Conservation (phyloP, 1,139 yeast genomes). For the Pichia inconspicua region DNA sequence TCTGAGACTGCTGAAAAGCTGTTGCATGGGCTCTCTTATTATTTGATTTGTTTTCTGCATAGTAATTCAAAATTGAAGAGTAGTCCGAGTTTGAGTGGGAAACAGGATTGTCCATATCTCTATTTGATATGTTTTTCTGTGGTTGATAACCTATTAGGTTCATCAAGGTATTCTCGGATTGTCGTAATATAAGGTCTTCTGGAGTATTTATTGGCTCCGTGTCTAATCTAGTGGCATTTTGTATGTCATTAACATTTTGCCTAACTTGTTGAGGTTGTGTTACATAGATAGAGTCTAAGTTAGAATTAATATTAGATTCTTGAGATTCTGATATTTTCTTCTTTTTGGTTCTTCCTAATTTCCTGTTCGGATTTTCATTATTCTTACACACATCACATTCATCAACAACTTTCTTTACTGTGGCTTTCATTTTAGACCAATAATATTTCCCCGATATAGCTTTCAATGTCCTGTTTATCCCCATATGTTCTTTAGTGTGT, state of each 20-base stretch:
- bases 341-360: not conserved
- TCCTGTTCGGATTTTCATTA: slow-evolving; percentile 44
- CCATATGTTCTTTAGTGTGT: slow-evolving; percentile 50
- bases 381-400: slow-evolving; percentile 70
- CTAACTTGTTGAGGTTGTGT: not conserved
- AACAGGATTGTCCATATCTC: not conserved
- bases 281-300: not conserved
- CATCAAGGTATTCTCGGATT: slow-evolving; percentile 7
- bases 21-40: not conserved
- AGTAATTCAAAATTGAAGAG: slow-evolving; percentile 10
- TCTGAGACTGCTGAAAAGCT: not conserved
- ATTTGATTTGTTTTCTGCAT: not conserved
- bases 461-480: slow-evolving; percentile 85
- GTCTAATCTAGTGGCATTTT: slow-evolving; percentile 2
- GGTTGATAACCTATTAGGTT: slow-evolving; percentile 1
- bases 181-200: slow-evolving; percentile 3
- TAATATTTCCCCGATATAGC: slow-evolving; percentile 72
- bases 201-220: slow-evolving; percentile 3
- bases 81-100: slow-evolving; percentile 1
- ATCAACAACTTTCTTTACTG: slow-evolving; percentile 73
- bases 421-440: slow-evolving; percentile 87
- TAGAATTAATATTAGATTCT: not conserved
- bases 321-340: not conserved
- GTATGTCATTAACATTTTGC: not conserved
- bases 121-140: not conserved